These are phyloP conservation scores for Xylariales sp. DNA, from an alignment of 2,329 filamentous ascomycete genomes.

Conservation along the genomic window DNA sequence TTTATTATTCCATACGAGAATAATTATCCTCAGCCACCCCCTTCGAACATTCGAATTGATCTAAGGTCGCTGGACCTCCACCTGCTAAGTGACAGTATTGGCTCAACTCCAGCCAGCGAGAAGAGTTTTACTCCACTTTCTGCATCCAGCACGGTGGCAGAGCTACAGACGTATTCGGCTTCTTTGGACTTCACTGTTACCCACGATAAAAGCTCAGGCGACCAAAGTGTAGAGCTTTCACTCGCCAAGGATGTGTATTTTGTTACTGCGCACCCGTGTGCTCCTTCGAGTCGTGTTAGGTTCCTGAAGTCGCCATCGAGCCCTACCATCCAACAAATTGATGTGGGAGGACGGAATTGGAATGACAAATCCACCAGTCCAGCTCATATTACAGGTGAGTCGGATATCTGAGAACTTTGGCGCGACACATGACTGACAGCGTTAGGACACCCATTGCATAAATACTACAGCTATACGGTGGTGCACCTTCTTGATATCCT, in stretches of 20 bases:
- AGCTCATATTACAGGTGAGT: slow-evolving; percentile 44
- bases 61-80: slow-evolving; percentile 48
- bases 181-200: slow-evolving; percentile 35
- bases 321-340: slow-evolving; percentile 54
- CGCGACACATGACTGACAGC: background rate
- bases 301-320: slow-evolving; percentile 57
- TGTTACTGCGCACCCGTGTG: slow-evolving; percentile 62
- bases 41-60: slow-evolving; percentile 40
- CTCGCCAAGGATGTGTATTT: slow-evolving; percentile 59
- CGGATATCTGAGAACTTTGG: background rate
- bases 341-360: slow-evolving; percentile 41
- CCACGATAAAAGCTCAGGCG: slow-evolving; percentile 34
- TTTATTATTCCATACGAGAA: slow-evolving; percentile 59
- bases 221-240: slow-evolving; percentile 34
- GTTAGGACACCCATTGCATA: slow-evolving; percentile 58
- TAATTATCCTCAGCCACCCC: slow-evolving; percentile 42
- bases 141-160: slow-evolving; percentile 23
- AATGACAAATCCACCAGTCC: slow-evolving; percentile 40
- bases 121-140: slow-evolving; percentile 32
- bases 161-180: slow-evolving; percentile 34
- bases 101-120: slow-evolving; percentile 39
- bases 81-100: slow-evolving; percentile 36
- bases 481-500: slow-evolving; percentile 57
- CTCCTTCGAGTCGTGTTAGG: slow-evolving; percentile 51
- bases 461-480: slow-evolving; percentile 55